phyloP scores from a whole-genome alignment of 1,139 yeast species.

The Geotrichum citri-aurantii region DNA sequence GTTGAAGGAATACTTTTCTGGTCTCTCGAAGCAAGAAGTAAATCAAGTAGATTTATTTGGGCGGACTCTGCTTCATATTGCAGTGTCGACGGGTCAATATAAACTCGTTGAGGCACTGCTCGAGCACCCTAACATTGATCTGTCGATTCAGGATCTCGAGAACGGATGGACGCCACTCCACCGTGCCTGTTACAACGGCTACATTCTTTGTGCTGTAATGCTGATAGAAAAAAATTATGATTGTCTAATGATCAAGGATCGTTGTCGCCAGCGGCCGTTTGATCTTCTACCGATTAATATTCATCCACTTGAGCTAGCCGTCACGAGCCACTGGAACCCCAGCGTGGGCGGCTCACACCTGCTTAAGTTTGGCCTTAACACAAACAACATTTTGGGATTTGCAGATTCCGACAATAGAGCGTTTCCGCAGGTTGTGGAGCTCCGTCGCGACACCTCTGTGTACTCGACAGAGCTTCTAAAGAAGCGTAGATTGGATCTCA shows the following conservation, averaged over 20 bases:
- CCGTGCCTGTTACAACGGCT: conserved; percentile 55
- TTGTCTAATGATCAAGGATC: conserved; percentile 54
- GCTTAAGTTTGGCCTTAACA: conserved; percentile 60
- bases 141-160: conserved; percentile 56
- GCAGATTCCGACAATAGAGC: conserved; percentile 60
- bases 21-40: conserved; percentile 28
- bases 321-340: conserved; percentile 30
- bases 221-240: conserved; percentile 42
- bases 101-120: conserved; percentile 46
- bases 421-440: conserved; percentile 34
- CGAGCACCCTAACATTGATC: conserved; percentile 44
- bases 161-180: conserved; percentile 84
- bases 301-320: conserved; percentile 33
- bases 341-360: conserved; percentile 52
- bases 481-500: not conserved
- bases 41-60: conserved; percentile 65
- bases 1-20: not conserved
- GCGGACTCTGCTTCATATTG: conserved; percentile 57
- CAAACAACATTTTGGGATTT: conserved; percentile 60
- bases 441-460: conserved; percentile 20
- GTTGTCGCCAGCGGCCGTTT: conserved; percentile 50
- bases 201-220: conserved; percentile 50
- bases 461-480: conserved; percentile 3
- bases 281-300: conserved; percentile 48
- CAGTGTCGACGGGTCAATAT: conserved; percentile 48